Conservation (phyloP, 2,329 filamentous ascomycete genomes). For the Teratosphaeria viscida region DNA sequence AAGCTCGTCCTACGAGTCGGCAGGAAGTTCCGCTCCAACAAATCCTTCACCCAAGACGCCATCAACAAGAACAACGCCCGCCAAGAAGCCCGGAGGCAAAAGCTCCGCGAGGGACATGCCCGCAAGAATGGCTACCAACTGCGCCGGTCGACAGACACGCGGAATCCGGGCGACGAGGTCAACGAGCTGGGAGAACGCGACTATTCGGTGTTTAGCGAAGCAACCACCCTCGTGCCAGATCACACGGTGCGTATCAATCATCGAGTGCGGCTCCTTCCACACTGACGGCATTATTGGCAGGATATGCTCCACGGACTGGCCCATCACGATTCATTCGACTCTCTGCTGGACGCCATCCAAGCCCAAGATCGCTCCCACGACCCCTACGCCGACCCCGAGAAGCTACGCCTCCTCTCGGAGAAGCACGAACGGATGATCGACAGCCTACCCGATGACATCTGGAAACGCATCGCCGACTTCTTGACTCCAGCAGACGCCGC, state of each 20-base stretch:
- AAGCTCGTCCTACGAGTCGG: conserved; percentile 19
- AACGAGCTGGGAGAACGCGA: conserved; percentile 26
- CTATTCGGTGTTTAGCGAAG: conserved; percentile 19
- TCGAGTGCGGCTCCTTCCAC: no score
- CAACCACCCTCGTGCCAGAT: conserved; percentile 10
- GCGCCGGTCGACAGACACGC: conserved; percentile 2
- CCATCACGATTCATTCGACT: conserved; percentile 27
- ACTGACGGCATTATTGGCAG: not conserved
- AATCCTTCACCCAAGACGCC: conserved; percentile 16
- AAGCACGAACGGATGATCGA: conserved; percentile 33
- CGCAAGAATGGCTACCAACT: conserved; percentile 10
- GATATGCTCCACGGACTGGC: conserved; percentile 30
- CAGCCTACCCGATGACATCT: conserved; percentile 36
- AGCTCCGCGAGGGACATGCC: conserved; percentile 7
- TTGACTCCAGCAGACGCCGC: conserved; percentile 39
- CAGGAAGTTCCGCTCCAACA: conserved; percentile 19
- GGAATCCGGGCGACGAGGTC: conserved; percentile 7
- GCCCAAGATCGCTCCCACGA: conserved; percentile 8
- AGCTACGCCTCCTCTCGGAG: not conserved
- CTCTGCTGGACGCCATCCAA: conserved; percentile 18
- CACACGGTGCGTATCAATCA: not conserved
- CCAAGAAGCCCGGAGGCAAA: conserved; percentile 8
- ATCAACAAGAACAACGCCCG: conserved; percentile 18
- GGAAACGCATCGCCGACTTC: conserved; percentile 34
- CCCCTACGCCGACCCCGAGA: conserved; percentile 9